Base-by-base conservation (phyloP, 2,329 filamentous ascomycete genomes). In the Ascochyta fabae region DNA sequence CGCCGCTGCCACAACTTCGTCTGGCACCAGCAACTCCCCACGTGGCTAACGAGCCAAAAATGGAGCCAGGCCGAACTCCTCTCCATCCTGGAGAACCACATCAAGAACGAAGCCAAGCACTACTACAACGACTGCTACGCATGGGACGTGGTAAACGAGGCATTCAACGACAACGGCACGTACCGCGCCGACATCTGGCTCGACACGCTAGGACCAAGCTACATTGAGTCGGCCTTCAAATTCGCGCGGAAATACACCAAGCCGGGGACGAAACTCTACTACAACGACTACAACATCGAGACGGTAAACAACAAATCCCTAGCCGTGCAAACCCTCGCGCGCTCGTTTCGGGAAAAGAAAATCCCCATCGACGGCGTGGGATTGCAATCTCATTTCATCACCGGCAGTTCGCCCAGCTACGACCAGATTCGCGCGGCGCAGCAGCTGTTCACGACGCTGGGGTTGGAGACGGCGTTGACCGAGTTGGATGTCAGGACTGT, bases 61-160 rank as follows among this genome's bases (percentile, higher is more conserved):
- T 90, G 85, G 83, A 87, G 83, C 13, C 82, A 82, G 55, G 77
- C 75, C 3, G 84, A 86, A 36, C 79, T 91, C 3, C 81, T 80
- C 13, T 74, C 76, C 4, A 81, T 84, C 19, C 76, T 88, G 60
- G 78, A 85, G 70, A 82, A 82, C 48, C 87, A 89, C 72, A 84
- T 90, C 61, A 80, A 81, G 56, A 80, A 83, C 59, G 84, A 83
- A 45, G 82, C 84, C 6, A 77, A 74, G 13, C 80, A 87, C 72
- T 88, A 83, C 77, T 81, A 82, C 70, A 82, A 84, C 51, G 78
- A 83, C 62, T 87, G 86, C 72, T 84, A 84, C 68, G 79, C 81
- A 27, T 89, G 86, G 86, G 86, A 89, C 52, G 86, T 89, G 0
- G 80, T 88, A 23, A 89, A 89, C 69, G 86, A 89, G 76, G 83